Percentiles rank a stretch among this genome's conserved stretches.
These are phyloP conservation scores for Ascocoryne sarcoides DNA, from an alignment of 2,329 filamentous ascomycete genomes.

Conservation along the genomic window DNA sequence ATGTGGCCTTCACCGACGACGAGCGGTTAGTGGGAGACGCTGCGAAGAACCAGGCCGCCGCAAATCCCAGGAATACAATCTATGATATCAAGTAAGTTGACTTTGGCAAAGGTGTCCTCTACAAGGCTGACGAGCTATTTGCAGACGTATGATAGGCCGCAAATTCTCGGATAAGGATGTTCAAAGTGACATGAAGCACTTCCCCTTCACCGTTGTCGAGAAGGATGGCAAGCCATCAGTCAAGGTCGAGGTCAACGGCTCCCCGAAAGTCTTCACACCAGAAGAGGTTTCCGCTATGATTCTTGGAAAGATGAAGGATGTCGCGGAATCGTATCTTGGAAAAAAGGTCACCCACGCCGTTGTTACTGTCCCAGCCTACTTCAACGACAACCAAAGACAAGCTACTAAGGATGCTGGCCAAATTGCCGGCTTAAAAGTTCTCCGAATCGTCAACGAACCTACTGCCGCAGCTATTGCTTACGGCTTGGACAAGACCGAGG, in stretches of 20 bases:
- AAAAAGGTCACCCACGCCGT: constrained; percentile 82
- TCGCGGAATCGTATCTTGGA: constrained; percentile 69
- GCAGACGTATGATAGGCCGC: constrained; percentile 73
- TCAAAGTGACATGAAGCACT: constrained; percentile 93
- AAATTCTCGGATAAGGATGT: constrained; percentile 80
- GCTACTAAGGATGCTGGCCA: constrained; percentile 91
- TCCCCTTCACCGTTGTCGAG: constrained; percentile 89
- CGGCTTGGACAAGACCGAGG: constrained; percentile 78
- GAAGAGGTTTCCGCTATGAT: constrained; percentile 78
- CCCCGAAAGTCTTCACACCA: constrained; percentile 65
- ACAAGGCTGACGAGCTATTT: constrained; percentile 27
- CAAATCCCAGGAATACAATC: constrained; percentile 68
- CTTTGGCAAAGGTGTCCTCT: constrained; percentile 6
- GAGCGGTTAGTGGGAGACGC: constrained; percentile 96
- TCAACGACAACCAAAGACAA: constrained; percentile 97
- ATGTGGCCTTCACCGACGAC: constrained; percentile 93
- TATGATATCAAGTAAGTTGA: constrained; percentile 74
- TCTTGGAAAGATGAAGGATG: constrained; percentile 77
- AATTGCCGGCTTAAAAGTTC: constrained; percentile 88
- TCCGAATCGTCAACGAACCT: constrained; percentile 94
- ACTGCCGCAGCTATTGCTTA: constrained; percentile 94
- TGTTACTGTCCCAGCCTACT: constrained; percentile 93
- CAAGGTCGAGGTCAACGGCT: constrained; percentile 58
- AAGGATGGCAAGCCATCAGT: constrained; percentile 87
- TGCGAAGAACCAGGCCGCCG: constrained; percentile 87